Conservation (phyloP, 192 early-diverging fungal species). For the Phlyctochytrium arcticum region DNA sequence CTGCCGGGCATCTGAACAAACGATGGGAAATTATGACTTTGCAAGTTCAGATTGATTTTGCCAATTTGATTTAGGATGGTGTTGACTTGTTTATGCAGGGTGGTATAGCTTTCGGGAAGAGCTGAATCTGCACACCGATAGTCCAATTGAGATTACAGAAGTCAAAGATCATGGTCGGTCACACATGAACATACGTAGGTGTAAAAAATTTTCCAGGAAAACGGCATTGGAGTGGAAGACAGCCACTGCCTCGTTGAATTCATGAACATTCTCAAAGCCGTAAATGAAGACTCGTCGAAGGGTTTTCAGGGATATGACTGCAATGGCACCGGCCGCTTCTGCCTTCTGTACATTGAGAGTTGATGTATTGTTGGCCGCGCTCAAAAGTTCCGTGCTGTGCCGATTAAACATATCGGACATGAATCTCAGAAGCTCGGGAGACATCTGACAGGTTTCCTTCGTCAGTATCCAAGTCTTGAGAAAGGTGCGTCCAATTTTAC, state of each 20-base stretch:
- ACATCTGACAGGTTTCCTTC: too few species aligned
- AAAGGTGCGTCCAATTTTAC: too few species aligned
- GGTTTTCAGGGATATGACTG: constrained; percentile 65
- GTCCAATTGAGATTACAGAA: too few species aligned
- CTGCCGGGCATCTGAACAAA: constrained; percentile 61
- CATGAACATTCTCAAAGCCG: constrained; percentile 47
- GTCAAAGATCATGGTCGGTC: too few species aligned
- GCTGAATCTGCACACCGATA: too few species aligned
- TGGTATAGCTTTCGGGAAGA: too few species aligned
- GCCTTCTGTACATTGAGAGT: too few species aligned
- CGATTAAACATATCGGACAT: too few species aligned
- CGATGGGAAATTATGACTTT: constrained; percentile 59
- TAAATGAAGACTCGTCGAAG: constrained; percentile 74
- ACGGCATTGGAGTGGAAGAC: constrained; percentile 19
- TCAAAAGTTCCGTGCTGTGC: too few species aligned
- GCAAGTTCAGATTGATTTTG: constrained; percentile 72
- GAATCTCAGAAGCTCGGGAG: constrained; percentile 75
- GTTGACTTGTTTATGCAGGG: neutral
- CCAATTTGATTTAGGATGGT: constrained; percentile 64
- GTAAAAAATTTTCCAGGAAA: constrained; percentile 55
- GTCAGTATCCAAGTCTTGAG: too few species aligned
- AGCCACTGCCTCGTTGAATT: constrained; percentile 43
- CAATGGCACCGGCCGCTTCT: constrained; percentile 52
- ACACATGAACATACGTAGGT: constrained; percentile 38
- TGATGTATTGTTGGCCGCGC: too few species aligned